Conservation (phyloP, 2,329 filamentous ascomycete species). For the Ophiostoma ulmi region DNA sequence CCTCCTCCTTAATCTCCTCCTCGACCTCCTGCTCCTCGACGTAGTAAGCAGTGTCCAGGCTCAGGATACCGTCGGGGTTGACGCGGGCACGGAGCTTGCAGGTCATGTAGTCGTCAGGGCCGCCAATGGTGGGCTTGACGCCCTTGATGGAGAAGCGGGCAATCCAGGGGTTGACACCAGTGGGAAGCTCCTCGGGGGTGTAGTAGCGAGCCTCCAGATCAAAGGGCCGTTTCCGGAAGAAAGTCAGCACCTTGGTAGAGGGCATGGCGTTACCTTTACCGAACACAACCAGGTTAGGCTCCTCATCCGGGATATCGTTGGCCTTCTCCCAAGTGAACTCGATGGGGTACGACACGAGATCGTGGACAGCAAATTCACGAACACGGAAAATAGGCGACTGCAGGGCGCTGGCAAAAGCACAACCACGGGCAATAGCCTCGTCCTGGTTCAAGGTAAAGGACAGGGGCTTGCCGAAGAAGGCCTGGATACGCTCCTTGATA, state of each 20-base stretch:
- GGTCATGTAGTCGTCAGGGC: conserved; percentile 97
- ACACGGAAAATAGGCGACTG: conserved; percentile 97
- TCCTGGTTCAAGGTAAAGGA: conserved; percentile 98
- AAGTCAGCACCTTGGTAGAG: conserved; percentile 97
- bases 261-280: conserved; percentile 95
- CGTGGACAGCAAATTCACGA: conserved; percentile 94
- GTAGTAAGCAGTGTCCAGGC: conserved; percentile 95
- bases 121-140: conserved; percentile 71
- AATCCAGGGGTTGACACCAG: conserved; percentile 90
- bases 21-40: conserved; percentile 97
- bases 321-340: conserved; percentile 99
- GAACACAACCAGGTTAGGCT: conserved; percentile 94
- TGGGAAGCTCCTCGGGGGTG: conserved; percentile 78
- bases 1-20: conserved; percentile 50
- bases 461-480: conserved; percentile 86
- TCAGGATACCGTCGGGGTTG: conserved; percentile 92
- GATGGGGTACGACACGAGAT: conserved; percentile 96
- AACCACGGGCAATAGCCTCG: conserved; percentile 91
- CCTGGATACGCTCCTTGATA: conserved; percentile 82
- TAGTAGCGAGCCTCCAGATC: conserved; percentile 93
- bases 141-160: conserved; percentile 97
- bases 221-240: conserved; percentile 97
- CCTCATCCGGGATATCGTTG: conserved; percentile 95
- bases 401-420: conserved; percentile 95
- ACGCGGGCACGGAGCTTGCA: conserved; percentile 98